Conservation (phyloP, 2,329 filamentous ascomycete species). For the Colletotrichum sublineola region DNA sequence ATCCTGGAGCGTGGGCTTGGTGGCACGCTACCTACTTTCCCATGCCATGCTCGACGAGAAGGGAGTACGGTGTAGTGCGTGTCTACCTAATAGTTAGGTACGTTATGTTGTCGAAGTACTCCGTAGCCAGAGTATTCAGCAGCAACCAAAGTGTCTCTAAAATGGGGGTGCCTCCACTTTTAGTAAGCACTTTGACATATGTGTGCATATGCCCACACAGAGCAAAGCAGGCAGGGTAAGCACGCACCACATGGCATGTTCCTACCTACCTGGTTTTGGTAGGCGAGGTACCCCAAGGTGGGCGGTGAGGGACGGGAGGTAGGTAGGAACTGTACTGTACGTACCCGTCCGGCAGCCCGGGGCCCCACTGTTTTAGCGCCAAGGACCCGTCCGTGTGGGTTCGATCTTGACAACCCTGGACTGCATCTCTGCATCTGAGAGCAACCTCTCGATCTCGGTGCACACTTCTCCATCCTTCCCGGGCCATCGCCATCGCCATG, state of each 20-base stretch:
- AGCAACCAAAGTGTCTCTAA: too few species aligned
- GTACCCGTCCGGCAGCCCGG: not conserved
- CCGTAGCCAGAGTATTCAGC: too few species aligned
- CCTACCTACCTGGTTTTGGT: too few species aligned
- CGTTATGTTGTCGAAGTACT: too few species aligned
- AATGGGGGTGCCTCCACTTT: too few species aligned
- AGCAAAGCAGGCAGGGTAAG: too few species aligned
- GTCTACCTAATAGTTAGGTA: too few species aligned
- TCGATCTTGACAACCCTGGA: slow-evolving; percentile 38
- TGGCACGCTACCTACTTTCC: not conserved
- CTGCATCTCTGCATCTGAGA: slow-evolving; percentile 37
- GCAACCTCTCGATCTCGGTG: slow-evolving; percentile 27
- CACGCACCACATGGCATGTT: too few species aligned
- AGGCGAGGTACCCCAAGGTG: not conserved
- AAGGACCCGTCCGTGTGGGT: slow-evolving; percentile 32
- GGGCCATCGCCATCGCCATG: slow-evolving; percentile 31
- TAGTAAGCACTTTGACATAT: too few species aligned
- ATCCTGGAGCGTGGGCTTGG: not conserved
- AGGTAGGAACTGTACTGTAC: not conserved
- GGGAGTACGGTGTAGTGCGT: too few species aligned
- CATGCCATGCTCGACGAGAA: slow-evolving; percentile 16
- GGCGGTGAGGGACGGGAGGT: too few species aligned
- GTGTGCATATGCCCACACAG: too few species aligned
- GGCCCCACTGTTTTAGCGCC: slow-evolving; percentile 9
- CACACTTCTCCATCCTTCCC: slow-evolving; percentile 26